These are phyloP conservation scores for Boletus patriciae DNA, from an alignment of 768 basidiomycete species.

Conservation along the genomic window DNA sequence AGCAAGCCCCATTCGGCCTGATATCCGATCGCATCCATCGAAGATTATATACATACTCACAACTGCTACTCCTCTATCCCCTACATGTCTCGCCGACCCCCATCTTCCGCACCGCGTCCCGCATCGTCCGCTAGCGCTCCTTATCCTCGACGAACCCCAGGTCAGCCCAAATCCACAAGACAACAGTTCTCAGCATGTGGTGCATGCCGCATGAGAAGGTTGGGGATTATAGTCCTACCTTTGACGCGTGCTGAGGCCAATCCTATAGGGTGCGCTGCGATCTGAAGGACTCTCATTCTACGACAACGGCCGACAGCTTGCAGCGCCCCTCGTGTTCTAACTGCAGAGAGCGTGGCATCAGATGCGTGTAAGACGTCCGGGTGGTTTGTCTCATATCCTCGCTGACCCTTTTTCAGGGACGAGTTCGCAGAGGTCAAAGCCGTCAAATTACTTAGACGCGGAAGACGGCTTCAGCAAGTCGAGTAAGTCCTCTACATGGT, in stretches of 20 bases:
- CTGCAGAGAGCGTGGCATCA: slow-evolving; percentile 83
- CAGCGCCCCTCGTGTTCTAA: slow-evolving; percentile 71
- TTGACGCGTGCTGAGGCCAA: not conserved
- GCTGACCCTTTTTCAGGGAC: slow-evolving; percentile 53
- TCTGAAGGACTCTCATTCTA: slow-evolving; percentile 75
- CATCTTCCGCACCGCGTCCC: slow-evolving; percentile 36
- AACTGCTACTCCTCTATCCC: slow-evolving; percentile 18
- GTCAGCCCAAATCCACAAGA: slow-evolving; percentile 72
- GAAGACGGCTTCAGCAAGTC: slow-evolving; percentile 78
- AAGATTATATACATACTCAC: not conserved
- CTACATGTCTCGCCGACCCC: slow-evolving; percentile 60
- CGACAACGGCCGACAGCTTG: slow-evolving; percentile 43
- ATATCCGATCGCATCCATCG: slow-evolving; percentile 30
- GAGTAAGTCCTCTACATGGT: slow-evolving; percentile 54
- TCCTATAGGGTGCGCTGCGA: slow-evolving; percentile 81
- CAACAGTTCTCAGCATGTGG: slow-evolving; percentile 94
- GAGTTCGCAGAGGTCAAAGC: slow-evolving; percentile 91
- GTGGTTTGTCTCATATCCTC: not conserved
- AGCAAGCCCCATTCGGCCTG: slow-evolving; percentile 13
- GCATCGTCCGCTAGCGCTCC: slow-evolving; percentile 31
- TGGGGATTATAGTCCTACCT: slow-evolving; percentile 9
- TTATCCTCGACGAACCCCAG: slow-evolving; percentile 48
- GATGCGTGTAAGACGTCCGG: slow-evolving; percentile 80
- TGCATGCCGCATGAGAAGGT: slow-evolving; percentile 89
- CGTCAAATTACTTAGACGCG: slow-evolving; percentile 79